Base-by-base conservation (phyloP, 2,329 filamentous ascomycete genomes). In the Pseudopyricularia javanii region DNA sequence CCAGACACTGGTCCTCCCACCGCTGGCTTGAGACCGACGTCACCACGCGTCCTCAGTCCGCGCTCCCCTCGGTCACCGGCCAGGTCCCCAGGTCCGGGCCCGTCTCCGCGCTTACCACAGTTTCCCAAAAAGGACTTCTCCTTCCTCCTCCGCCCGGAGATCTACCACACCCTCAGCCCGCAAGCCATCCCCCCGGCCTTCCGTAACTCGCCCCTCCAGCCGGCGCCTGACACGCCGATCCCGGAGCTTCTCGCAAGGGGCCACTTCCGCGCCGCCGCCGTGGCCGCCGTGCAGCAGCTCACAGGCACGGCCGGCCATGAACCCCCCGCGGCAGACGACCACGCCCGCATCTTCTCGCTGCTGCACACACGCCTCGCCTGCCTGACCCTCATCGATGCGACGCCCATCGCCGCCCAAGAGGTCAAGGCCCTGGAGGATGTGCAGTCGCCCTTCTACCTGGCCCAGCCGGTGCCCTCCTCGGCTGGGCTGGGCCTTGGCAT, bases 281-380 rank as follows among this genome's bases (percentile, higher is more conserved):
- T 84, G 51, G 76, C 80, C 32, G 80, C 83, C 1, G 79, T 79
- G 0, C 76, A 81, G 54, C 74, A 79, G 34, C 74, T 88, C 12
- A 82, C 75, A 2, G 70, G 71, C 5, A 68, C 66, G n/a, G 66
- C 70, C 4, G 63, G 67, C 12, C 60, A 6, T 63, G 65, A 11
- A 59, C 65, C 37, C 59, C 59, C 63, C 74, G 2, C 68, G 72
- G 45, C 72, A 82, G 0, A 72, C 72, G 82, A 91, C 63, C 70
- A 80, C 47, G 70, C 71, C 7, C 73, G 76, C 22, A 88, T 96
- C 51, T 88, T 96, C 61, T 71, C 78, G 37, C 74, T 96, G 15
- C 73, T 95, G 2, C 91, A 95, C 68, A 85, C 83, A 1, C 83
- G 91, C 2, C 75, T 96, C 0, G 83, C 87, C 17, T 94, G 87